These are phyloP conservation scores for Cladophialophora chaetospira DNA, from an alignment of 2,329 filamentous ascomycete genomes.

Conservation along the genomic window DNA sequence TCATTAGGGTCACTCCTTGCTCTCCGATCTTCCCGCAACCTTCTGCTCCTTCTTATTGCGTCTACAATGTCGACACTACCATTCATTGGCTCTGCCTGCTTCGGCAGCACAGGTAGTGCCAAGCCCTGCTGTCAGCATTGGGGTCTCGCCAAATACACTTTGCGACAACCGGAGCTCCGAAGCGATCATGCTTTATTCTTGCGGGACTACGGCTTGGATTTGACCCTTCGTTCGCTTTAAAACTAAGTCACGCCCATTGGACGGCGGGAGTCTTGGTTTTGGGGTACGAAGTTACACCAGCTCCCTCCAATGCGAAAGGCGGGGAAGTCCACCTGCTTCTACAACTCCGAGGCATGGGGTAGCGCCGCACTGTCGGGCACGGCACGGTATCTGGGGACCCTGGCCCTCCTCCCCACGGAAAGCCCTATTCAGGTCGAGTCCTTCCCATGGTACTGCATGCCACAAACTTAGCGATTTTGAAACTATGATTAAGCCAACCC, in stretches of 20 bases:
- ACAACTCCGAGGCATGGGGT: not conserved
- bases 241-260: too few relatives aligned
- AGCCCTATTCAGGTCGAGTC: not conserved
- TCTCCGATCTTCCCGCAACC: too few relatives aligned
- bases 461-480: too few relatives aligned
- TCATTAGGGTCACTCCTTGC: too few relatives aligned
- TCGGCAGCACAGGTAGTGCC: not conserved
- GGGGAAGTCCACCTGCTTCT: not conserved
- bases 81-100: not conserved
- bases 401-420: not conserved
- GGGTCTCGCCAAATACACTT: too few relatives aligned
- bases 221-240: too few relatives aligned
- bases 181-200: too few relatives aligned
- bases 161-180: too few relatives aligned
- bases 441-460: too few relatives aligned
- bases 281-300: not conserved
- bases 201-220: too few relatives aligned
- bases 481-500: too few relatives aligned
- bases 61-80: not conserved
- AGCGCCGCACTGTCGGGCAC: not conserved
- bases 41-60: too few relatives aligned
- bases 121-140: not conserved
- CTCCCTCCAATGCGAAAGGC: not conserved
- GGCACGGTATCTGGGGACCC: not conserved
- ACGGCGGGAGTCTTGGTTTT: not conserved